Conservation (phyloP, 129 eudicot species). For the Apium graveolens region DNA sequence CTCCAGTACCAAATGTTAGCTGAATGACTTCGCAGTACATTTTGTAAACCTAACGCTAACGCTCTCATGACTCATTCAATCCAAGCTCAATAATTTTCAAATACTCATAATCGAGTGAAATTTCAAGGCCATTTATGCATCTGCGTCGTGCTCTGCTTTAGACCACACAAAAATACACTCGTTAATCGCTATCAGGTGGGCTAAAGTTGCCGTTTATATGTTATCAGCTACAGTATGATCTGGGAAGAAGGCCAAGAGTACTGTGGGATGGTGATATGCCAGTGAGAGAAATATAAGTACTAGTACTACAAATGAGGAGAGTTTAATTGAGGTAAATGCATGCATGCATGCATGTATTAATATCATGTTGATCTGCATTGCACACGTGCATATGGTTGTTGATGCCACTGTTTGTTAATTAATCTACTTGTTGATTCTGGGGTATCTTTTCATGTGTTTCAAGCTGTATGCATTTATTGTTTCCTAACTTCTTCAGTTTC, state of each 20-base stretch:
- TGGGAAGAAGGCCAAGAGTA: not conserved
- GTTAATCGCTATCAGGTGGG: not conserved
- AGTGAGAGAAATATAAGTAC: not conserved
- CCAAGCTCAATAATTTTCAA: not conserved
- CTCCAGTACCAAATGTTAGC: not conserved
- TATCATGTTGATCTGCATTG: constrained; percentile 10
- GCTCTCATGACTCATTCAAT: not conserved
- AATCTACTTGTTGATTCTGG: not conserved
- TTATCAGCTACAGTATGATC: not conserved
- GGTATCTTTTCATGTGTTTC: constrained; percentile 3
- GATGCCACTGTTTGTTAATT: not conserved
- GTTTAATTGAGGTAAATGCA: not conserved
- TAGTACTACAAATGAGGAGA: not conserved
- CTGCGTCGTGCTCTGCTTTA: not conserved
- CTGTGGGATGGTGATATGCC: constrained; percentile 2
- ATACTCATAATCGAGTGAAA: not conserved
- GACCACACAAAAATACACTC: not conserved
- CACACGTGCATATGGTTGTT: constrained; percentile 11
- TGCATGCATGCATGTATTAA: not conserved
- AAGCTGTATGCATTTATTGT: constrained; percentile 11
- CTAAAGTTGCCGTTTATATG: not conserved
- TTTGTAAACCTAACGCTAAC: not conserved
- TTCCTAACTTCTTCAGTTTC: not conserved
- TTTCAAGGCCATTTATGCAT: not conserved
- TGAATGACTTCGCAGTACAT: not conserved